Evolutionary conservation across 2,329 filamentous ascomycete genomes (phyloP).

Genomic region (Trichoderma gracile): DNA sequence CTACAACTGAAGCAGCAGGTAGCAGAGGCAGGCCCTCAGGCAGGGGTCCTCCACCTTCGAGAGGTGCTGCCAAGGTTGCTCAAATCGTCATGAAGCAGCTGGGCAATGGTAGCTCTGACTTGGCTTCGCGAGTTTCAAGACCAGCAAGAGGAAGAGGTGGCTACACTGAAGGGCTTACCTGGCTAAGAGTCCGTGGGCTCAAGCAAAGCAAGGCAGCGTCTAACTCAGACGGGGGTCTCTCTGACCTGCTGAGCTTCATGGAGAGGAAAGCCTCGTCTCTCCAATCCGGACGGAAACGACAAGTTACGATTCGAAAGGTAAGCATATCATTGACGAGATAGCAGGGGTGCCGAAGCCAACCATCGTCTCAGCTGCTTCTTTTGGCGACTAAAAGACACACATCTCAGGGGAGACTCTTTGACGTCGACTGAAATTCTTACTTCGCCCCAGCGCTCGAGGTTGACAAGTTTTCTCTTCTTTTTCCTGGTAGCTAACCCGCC

Average conservation of each 20-base stretch:
- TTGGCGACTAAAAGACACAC: constrained; percentile 20
- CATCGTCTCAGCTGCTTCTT: constrained; percentile 25
- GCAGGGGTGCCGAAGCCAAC: constrained; percentile 31
- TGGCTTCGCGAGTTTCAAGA: constrained; percentile 41
- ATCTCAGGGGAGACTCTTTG: constrained; percentile 20
- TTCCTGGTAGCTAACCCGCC: constrained; percentile 66
- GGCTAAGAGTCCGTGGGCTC: constrained; percentile 60
- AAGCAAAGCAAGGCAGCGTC: constrained; percentile 66
- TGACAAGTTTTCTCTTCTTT: constrained; percentile 43
- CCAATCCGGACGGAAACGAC: constrained; percentile 47
- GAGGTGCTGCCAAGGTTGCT: constrained; percentile 42
- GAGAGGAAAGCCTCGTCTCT: constrained; percentile 67
- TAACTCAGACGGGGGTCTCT: constrained; percentile 67
- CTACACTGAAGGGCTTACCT: constrained; percentile 33
- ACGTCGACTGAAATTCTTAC: constrained; percentile 12
- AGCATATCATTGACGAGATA: constrained; percentile 49
- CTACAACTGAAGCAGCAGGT: constrained; percentile 33
- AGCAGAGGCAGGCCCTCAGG: constrained; percentile 38
- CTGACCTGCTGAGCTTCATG: constrained; percentile 65
- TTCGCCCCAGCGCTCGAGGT: constrained; percentile 26
- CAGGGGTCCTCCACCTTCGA: constrained; percentile 32
- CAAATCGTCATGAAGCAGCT: constrained; percentile 49
- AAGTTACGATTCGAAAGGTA: constrained; percentile 75
- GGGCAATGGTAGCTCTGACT: constrained; percentile 37
- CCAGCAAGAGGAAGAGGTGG: constrained; percentile 32